phyloP scores from a whole-genome alignment of 768 basidiomycete species.

The Boletellus sp. region DNA sequence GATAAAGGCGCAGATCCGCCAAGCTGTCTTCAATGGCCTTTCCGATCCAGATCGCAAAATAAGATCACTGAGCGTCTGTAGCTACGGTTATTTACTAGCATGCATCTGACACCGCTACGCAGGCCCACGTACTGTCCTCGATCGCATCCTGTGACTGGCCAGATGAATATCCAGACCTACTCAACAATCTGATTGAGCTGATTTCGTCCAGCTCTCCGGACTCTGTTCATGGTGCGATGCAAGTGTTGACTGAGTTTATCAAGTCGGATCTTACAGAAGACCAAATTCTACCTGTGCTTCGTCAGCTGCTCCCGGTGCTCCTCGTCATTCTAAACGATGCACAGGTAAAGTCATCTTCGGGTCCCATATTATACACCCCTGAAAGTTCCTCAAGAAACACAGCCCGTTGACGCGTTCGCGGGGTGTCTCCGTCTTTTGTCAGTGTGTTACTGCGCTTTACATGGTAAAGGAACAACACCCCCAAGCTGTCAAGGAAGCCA shows the following conservation, averaged over 20 bases:
- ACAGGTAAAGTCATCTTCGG: slow-evolving; percentile 45
- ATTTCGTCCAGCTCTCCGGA: slow-evolving; percentile 69
- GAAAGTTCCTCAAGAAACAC: slow-evolving; percentile 46
- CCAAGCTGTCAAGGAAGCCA: slow-evolving; percentile 78
- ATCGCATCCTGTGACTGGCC: slow-evolving; percentile 95
- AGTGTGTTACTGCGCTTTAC: slow-evolving; percentile 84
- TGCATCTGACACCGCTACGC: slow-evolving; percentile 14
- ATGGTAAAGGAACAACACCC: slow-evolving; percentile 96
- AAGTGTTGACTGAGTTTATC: slow-evolving; percentile 93
- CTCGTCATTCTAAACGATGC: slow-evolving; percentile 73
- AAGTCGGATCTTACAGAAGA: slow-evolving; percentile 91
- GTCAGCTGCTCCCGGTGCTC: slow-evolving; percentile 82
- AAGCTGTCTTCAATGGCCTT: slow-evolving; percentile 73
- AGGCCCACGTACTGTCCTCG: slow-evolving; percentile 87
- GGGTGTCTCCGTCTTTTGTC: slow-evolving; percentile 83
- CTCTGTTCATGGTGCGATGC: slow-evolving; percentile 93
- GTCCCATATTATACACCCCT: not conserved
- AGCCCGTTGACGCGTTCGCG: slow-evolving; percentile 79
- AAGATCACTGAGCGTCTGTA: slow-evolving; percentile 72
- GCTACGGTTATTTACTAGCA: not conserved
- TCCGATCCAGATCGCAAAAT: slow-evolving; percentile 87
- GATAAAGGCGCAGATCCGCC: slow-evolving; percentile 78
- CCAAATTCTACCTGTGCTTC: slow-evolving; percentile 89
- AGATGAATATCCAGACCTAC: slow-evolving; percentile 91
- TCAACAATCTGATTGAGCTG: slow-evolving; percentile 68